These are phyloP conservation scores for Dactylorhiza incarnata DNA, from an alignment of 106 monocot species.

Conservation along the genomic window DNA sequence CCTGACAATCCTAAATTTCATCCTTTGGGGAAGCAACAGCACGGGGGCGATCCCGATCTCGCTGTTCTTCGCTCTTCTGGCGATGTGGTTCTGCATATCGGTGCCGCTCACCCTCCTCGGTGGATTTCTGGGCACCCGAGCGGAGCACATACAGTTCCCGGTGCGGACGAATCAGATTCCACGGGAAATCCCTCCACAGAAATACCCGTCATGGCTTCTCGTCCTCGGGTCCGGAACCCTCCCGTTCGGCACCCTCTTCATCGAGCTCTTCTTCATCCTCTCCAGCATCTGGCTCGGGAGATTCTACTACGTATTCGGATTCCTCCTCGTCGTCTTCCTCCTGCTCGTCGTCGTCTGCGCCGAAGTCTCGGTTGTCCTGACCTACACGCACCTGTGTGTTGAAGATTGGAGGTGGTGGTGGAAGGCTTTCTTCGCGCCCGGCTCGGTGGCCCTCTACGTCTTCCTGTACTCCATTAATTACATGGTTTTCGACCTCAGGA, in stretches of 20 bases:
- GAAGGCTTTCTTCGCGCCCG: constrained; percentile 31
- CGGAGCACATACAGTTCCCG: constrained; percentile 15
- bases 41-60: constrained; percentile 24
- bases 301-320: constrained; percentile 27
- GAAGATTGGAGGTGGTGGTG: constrained; percentile 36
- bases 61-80: constrained; percentile 17
- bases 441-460: constrained; percentile 20
- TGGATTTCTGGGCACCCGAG: constrained; percentile 14
- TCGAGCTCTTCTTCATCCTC: constrained; percentile 25
- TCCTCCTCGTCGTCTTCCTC: constrained; percentile 18
- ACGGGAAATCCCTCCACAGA: constrained; percentile 20
- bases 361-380: constrained; percentile 22
- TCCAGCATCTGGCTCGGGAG: constrained; percentile 29
- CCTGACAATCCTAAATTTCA: constrained; percentile 18
- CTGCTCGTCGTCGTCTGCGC: constrained; percentile 26
- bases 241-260: constrained; percentile 25
- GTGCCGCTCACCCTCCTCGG: constrained; percentile 23
- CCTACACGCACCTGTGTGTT: constrained; percentile 25
- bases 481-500: constrained; percentile 26
- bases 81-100: constrained; percentile 25
- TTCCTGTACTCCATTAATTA: constrained; percentile 27
- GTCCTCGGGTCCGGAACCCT: constrained; percentile 24
- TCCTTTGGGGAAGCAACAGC: constrained; percentile 25
- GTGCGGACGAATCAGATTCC: constrained; percentile 27
- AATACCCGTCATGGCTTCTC: constrained; percentile 27